phyloP scores from a whole-genome alignment of 331 rosid species.

The Dryas integrifolia region DNA sequence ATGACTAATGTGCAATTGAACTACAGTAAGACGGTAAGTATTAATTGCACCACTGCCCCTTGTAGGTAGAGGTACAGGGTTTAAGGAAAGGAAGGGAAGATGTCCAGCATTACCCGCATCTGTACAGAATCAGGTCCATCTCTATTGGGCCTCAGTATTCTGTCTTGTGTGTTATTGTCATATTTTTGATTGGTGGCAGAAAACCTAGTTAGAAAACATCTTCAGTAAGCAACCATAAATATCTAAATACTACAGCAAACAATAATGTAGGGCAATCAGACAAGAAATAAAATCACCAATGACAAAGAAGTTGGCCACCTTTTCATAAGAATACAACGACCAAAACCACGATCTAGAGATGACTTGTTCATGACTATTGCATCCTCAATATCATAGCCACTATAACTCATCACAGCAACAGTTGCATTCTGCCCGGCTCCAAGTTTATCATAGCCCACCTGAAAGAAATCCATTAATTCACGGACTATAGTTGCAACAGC shows the following conservation, averaged over 20 bases:
- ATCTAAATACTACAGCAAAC: not conserved
- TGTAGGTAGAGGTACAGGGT: not conserved
- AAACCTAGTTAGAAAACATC: conserved; percentile 44
- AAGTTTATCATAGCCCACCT: conserved; percentile 97
- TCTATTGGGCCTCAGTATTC: conserved; percentile 66
- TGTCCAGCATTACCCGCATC: conserved; percentile 54
- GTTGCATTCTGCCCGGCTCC: conserved; percentile 99
- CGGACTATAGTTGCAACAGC: conserved; percentile 1
- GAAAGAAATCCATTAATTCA: conserved; percentile 28
- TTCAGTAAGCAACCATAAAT: not conserved
- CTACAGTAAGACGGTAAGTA: not conserved
- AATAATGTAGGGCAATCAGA: not conserved
- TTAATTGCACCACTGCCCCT: not conserved
- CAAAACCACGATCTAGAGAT: conserved; percentile 96
- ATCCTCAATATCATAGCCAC: conserved; percentile 98
- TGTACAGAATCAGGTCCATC: conserved; percentile 36
- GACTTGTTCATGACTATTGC: conserved; percentile 98
- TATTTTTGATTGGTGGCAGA: conserved; percentile 55
- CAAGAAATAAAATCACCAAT: conserved; percentile 25
- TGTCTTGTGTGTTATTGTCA: conserved; percentile 56
- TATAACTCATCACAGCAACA: conserved; percentile 96
- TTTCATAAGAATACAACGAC: conserved; percentile 93
- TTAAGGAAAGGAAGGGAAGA: not conserved
- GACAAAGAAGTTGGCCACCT: conserved; percentile 38
- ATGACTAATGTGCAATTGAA: not conserved